These are phyloP conservation scores for Tilletia walkeri DNA, from an alignment of 1,284 basidiomycete genomes.

Conservation along the genomic window DNA sequence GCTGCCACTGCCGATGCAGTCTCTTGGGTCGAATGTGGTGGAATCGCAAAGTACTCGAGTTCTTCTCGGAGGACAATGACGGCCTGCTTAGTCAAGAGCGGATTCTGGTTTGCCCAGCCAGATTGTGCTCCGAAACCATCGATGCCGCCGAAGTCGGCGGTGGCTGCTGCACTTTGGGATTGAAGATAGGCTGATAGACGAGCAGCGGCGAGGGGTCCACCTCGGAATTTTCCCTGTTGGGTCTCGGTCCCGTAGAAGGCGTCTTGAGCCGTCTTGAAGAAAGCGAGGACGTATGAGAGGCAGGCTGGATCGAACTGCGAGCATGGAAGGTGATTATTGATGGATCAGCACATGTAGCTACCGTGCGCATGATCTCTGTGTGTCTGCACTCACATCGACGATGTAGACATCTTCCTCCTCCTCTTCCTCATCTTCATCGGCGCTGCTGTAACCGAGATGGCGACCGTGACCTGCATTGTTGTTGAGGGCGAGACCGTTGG, in stretches of 20 bases:
- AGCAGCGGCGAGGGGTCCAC: background rate
- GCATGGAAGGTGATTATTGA: background rate
- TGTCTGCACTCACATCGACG: slow-evolving; percentile 74
- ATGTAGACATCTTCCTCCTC: slow-evolving; percentile 87
- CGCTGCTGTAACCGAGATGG: slow-evolving; percentile 57
- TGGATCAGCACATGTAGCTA: background rate
- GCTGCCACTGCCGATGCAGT: background rate
- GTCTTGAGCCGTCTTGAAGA: slow-evolving; percentile 83
- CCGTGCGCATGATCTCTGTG: too few relatives aligned
- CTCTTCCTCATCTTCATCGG: slow-evolving; percentile 62
- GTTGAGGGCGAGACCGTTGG: slow-evolving; percentile 91
- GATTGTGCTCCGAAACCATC: slow-evolving; percentile 57
- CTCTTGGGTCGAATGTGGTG: slow-evolving; percentile 54
- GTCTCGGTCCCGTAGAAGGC: slow-evolving; percentile 84
- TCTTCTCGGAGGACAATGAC: slow-evolving; percentile 98
- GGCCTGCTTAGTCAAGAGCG: slow-evolving; percentile 89
- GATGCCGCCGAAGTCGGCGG: slow-evolving; percentile 60
- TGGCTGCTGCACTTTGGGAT: slow-evolving; percentile 37
- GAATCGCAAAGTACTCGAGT: slow-evolving; percentile 95
- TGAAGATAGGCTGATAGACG: slow-evolving; percentile 21
- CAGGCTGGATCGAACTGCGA: slow-evolving; percentile 91
- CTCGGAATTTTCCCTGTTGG: slow-evolving; percentile 70
- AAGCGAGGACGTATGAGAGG: slow-evolving; percentile 85
- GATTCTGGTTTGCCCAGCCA: slow-evolving; percentile 54
- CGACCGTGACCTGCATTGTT: slow-evolving; percentile 62